Evolutionary conservation across 176 grass and related monocot species (phyloP).

Genomic region (Elymus sibiricus): DNA sequence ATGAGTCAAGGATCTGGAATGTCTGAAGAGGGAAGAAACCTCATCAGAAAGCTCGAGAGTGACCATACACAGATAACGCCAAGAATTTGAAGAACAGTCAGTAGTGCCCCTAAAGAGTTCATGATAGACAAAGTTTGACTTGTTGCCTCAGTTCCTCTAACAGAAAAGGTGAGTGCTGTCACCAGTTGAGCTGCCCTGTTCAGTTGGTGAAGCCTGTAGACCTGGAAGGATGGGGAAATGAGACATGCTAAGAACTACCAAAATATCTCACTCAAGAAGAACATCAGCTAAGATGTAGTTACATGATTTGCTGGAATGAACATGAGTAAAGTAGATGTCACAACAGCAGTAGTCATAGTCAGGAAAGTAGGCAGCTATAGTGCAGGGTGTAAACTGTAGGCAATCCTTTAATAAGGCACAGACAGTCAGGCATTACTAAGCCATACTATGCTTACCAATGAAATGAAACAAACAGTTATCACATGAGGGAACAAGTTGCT

Average conservation of each 20-base stretch:
- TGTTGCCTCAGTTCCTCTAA: conserved; percentile 79
- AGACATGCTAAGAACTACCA: conserved; percentile 14
- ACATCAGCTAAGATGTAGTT: background rate
- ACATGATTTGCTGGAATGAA: conserved; percentile 19
- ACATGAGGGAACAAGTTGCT: background rate
- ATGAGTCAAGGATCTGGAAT: conserved; percentile 43
- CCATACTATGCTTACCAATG: background rate
- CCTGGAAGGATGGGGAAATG: conserved; percentile 31
- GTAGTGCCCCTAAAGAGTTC: conserved; percentile 77
- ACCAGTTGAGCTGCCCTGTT: conserved; percentile 97
- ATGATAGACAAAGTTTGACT: conserved; percentile 80
- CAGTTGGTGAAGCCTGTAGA: conserved; percentile 95
- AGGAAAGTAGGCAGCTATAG: background rate
- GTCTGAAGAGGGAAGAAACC: conserved; percentile 84
- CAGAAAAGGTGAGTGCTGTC: conserved; percentile 73
- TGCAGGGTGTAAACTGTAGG: background rate
- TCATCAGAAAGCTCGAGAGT: conserved; percentile 93
- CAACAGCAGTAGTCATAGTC: background rate
- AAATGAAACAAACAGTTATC: background rate
- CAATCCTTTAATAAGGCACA: conserved; percentile 14
- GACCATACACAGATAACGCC: conserved; percentile 93
- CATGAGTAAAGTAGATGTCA: background rate
- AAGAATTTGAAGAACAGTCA: conserved; percentile 91
- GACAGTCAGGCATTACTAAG: background rate
- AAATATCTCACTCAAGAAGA: conserved; percentile 16